Evolutionary conservation across 352 stramenopile genomes (phyloP), one percentile per base, ranked within the genome.

Genomic region (Peronospora destructor): DNA sequence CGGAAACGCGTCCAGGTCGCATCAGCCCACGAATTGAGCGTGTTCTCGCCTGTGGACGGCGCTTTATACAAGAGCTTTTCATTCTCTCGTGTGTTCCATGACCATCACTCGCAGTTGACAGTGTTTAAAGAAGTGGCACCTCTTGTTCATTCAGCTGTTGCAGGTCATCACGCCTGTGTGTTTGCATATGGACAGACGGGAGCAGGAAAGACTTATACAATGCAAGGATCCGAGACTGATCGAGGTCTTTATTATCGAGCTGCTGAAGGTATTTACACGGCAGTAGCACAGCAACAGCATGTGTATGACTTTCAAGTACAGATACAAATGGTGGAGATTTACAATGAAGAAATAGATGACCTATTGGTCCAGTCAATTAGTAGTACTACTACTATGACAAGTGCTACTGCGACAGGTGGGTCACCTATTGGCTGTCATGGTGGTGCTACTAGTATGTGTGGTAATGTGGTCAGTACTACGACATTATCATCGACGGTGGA

Each of bases 131-230:
- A 96, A 45, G 81, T 97, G 21, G 77, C 85, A 51, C 90, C 90
- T 38, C 73, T 98, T 6, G 86, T 98, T 8, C 68, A 77, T 40
- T 78, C 82, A 6, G 85, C 85, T 0, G 51, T 97, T 12, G 89
- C 97, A 53, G 95, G 95, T 25, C 91, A 84, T 52, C 90, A 97
- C 61, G 87, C 95, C 8, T 97, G 87, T 50, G 77, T 98, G 30
- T 97, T 98, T 61, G 93, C 94, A 0, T 98, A 98, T 68, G 95
- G 95, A 1, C 96, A 98, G 66, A 76, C 73, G 10, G 52, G 56
- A 0, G 34, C 52, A 11, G 65, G 65, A 17, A 74, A 74, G 36
- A 71, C 65, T 4, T 47, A 74, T 34, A 71, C 65, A 6, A 61
- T 74, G 53, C 57, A 71, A 41, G 65, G 64, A 64, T 40, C 70